A percentile compares a stretch with the other conserved stretches of the same genome.
Conservation (phyloP, 108 stramenopile species). For the Skeletonema potamos region DNA sequence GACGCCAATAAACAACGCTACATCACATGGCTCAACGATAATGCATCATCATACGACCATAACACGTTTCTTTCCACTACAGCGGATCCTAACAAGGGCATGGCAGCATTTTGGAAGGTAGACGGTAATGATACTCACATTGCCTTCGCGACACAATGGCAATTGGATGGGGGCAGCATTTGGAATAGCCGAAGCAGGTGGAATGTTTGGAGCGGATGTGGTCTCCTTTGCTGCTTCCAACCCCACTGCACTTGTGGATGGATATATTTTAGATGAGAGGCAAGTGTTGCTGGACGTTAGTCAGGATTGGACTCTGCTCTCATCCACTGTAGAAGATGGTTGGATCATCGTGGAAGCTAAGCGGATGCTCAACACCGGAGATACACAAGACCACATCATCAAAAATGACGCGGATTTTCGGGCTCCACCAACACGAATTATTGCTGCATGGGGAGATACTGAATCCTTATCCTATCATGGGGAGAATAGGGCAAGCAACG, state of each 20-base stretch:
- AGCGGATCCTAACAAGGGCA: neutral
- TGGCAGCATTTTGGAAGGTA: slow-evolving; percentile 34
- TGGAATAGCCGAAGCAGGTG: slow-evolving; percentile 30
- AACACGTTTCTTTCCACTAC: neutral
- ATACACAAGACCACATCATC: slow-evolving; percentile 51
- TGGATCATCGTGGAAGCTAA: slow-evolving; percentile 58
- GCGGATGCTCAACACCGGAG: slow-evolving; percentile 50
- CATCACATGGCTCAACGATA: neutral
- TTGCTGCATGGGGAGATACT: slow-evolving; percentile 70
- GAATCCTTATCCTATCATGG: slow-evolving; percentile 46
- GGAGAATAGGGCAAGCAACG: slow-evolving; percentile 9
- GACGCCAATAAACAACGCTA: neutral
- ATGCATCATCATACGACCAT: neutral
- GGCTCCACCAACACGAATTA: slow-evolving; percentile 38
- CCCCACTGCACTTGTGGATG: slow-evolving; percentile 41
- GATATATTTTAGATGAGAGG: slow-evolving; percentile 36
- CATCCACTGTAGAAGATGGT: slow-evolving; percentile 19
- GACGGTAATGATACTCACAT: neutral
- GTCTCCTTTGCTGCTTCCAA: slow-evolving; percentile 9
- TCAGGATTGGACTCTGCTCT: slow-evolving; percentile 50
- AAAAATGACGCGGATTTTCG: slow-evolving; percentile 22
- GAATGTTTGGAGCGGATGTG: slow-evolving; percentile 32
- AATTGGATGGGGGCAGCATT: slow-evolving; percentile 27
- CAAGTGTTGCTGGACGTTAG: slow-evolving; percentile 13
- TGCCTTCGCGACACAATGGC: slow-evolving; percentile 19